Evolutionary conservation across 2,329 filamentous ascomycete genomes (phyloP).

Genomic region (Calonectria naviculata): DNA sequence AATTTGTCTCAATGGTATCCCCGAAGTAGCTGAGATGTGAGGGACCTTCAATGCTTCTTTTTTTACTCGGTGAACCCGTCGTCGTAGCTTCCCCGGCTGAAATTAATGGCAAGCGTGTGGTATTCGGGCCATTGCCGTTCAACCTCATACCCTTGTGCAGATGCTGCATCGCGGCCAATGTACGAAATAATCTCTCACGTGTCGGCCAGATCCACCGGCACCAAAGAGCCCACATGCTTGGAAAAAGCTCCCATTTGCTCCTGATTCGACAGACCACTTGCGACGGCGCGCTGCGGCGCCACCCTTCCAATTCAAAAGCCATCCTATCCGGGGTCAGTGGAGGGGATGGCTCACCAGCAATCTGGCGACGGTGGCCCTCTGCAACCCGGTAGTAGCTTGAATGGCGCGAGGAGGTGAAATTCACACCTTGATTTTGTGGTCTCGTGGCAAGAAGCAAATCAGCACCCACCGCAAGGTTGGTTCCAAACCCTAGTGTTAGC

Average conservation of each 20-base stretch:
- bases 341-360: conserved; percentile 24
- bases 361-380: conserved; percentile 28
- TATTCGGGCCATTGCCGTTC: conserved; percentile 10
- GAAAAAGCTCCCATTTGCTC: conserved; percentile 44
- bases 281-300: conserved; percentile 41
- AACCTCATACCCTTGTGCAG: conserved; percentile 8
- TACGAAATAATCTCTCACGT: conserved; percentile 44
- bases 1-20: neutral
- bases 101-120: conserved; percentile 2
- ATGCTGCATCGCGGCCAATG: conserved; percentile 34
- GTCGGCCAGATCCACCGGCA: conserved; percentile 37
- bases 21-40: neutral
- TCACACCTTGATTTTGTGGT: conserved; percentile 9
- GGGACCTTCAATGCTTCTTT: neutral
- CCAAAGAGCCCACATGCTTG: conserved; percentile 38
- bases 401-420: conserved; percentile 21
- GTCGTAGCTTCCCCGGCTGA: neutral
- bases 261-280: conserved; percentile 27
- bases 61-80: conserved; percentile 1
- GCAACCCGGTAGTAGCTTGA: conserved; percentile 21
- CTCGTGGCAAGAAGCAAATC: conserved; percentile 17
- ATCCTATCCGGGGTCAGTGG: conserved; percentile 28
- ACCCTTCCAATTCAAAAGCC: conserved; percentile 28
- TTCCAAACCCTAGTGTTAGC: conserved; percentile 26
- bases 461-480: conserved; percentile 25